Percentiles rank a stretch among this genome's conserved stretches.
Conservation (phyloP, 441 rosid genomes). For the Adansonia rubrostipa region DNA sequence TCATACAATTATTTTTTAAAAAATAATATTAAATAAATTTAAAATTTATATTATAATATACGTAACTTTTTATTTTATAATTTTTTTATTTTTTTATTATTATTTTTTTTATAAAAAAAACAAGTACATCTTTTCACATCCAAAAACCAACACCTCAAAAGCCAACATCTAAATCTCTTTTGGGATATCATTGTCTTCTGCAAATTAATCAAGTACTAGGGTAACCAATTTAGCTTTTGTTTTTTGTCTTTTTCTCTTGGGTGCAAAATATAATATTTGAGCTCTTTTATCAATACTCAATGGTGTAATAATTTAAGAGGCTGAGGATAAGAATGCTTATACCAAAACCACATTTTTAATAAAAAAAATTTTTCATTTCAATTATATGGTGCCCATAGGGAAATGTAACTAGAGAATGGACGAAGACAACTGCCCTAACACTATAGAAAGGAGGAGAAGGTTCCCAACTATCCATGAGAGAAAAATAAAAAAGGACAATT, state of each 20-base stretch:
- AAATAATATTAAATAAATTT: too few relatives aligned
- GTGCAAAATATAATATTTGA: background rate
- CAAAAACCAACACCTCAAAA: constrained; percentile 23
- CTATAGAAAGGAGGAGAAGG: background rate
- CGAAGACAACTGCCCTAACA: background rate
- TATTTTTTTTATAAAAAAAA: background rate
- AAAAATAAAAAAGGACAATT: background rate
- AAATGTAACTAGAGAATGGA: background rate
- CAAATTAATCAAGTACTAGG: background rate
- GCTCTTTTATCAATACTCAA: background rate
- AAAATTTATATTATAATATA: too few relatives aligned
- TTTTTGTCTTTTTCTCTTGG: background rate
- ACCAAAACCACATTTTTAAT: background rate
- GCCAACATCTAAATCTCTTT: constrained; percentile 24
- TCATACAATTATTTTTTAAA: too few relatives aligned
- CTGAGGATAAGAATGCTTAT: constrained; percentile 33
- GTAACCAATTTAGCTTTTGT: background rate
- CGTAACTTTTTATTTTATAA: background rate
- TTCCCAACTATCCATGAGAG: background rate
- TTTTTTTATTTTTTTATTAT: background rate
- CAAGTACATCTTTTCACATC: background rate
- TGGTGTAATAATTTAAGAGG: background rate
- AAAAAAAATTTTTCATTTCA: background rate
- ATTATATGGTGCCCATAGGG: background rate
- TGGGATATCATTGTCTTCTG: background rate